These are phyloP conservation scores for Solanum microdontum DNA, from an alignment of 257 asterid genomes.

Conservation along the genomic window DNA sequence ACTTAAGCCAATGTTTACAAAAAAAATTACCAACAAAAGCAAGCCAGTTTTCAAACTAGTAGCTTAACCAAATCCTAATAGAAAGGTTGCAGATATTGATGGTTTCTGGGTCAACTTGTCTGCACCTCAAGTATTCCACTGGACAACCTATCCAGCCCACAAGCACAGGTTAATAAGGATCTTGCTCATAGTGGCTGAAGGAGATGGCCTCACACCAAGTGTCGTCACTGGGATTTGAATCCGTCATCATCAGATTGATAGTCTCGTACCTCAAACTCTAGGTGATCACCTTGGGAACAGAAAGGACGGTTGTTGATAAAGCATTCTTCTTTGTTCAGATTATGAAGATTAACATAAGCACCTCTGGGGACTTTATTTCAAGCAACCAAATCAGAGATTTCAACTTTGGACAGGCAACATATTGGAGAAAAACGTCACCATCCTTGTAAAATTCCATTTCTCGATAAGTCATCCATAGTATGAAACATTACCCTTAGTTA, in stretches of 20 bases:
- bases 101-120: neutral
- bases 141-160: neutral
- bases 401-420: neutral
- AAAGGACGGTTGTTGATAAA: neutral
- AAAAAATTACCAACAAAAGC: neutral
- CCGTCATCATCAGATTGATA: neutral
- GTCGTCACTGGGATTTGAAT: neutral
- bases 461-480: neutral
- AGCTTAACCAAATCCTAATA: neutral
- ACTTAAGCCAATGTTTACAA: neutral
- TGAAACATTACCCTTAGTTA: neutral
- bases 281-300: neutral
- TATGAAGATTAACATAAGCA: neutral
- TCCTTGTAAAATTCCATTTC: neutral
- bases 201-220: neutral
- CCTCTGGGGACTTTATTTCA: neutral
- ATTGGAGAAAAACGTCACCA: neutral
- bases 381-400: neutral
- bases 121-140: neutral
- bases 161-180: neutral
- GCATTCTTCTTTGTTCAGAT: neutral
- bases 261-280: neutral
- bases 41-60: neutral
- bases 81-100: neutral
- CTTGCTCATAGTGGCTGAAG: neutral